Conservation (phyloP, 2,329 filamentous ascomycete genomes). For the Colletotrichum shisoi region DNA sequence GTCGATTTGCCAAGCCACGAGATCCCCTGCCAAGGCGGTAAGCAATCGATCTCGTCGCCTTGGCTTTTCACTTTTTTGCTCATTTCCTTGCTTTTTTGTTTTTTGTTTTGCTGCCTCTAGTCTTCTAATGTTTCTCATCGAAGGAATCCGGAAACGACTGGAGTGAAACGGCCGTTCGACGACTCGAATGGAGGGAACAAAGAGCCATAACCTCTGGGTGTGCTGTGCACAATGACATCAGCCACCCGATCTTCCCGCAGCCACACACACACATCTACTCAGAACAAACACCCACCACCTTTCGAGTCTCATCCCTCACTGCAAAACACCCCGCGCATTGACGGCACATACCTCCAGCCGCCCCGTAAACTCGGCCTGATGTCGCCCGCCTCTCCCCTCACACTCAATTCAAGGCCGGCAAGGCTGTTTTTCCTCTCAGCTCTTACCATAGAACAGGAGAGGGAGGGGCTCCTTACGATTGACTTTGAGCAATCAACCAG, state of each 20-base stretch:
- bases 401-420: not conserved
- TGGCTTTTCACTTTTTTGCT: conserved; percentile 23
- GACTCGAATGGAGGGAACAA: not conserved
- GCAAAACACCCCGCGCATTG: conserved; percentile 12
- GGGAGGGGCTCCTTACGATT: not conserved
- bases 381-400: not conserved
- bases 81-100: too few relatives aligned
- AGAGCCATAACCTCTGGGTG: not conserved
- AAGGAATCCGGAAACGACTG: not conserved
- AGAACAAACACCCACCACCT: not conserved
- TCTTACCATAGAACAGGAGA: not conserved
- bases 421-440: not conserved
- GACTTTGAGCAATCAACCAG: not conserved
- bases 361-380: not conserved
- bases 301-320: not conserved
- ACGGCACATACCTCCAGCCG: not conserved
- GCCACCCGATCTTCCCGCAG: not conserved
- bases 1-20: not conserved
- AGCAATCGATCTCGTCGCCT: conserved; percentile 22
- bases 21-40: conserved; percentile 18
- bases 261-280: not conserved
- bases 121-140: too few relatives aligned
- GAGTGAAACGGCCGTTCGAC: too few relatives aligned
- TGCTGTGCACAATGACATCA: conserved; percentile 14
- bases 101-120: not conserved